Percentiles rank a stretch among this genome's conserved stretches.
These are phyloP conservation scores for Calvatia gigantea DNA, from an alignment of 768 basidiomycete genomes.

Conservation along the genomic window DNA sequence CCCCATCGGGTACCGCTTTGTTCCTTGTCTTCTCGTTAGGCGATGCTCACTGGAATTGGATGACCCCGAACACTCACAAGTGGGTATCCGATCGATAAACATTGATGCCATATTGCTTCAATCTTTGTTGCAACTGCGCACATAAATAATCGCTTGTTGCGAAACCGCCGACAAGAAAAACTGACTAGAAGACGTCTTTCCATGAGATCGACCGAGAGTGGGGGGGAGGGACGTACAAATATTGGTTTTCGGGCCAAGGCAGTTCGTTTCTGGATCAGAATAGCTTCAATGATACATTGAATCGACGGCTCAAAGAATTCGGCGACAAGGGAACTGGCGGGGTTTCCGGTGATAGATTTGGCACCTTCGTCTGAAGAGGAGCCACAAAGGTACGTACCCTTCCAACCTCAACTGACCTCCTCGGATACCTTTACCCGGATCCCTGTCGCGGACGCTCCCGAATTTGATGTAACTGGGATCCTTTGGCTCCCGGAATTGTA, in stretches of 20 bases:
- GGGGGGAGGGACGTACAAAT: background rate
- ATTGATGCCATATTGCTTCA: constrained; percentile 30
- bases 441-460: constrained; percentile 38
- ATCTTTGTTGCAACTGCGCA: constrained; percentile 29
- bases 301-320: constrained; percentile 26
- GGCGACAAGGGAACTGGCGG: constrained; percentile 19
- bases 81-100: constrained; percentile 46
- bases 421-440: constrained; percentile 34
- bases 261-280: constrained; percentile 16
- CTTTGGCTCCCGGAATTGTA: constrained; percentile 34
- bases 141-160: constrained; percentile 49
- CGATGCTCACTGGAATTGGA: too few species aligned
- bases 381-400: constrained; percentile 21
- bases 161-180: constrained; percentile 51
- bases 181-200: constrained; percentile 19
- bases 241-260: background rate
- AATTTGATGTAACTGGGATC: constrained; percentile 47
- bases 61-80: constrained; percentile 30
- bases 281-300: constrained; percentile 19
- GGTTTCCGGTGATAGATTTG: too few species aligned
- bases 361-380: background rate
- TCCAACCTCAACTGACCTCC: constrained; percentile 43
- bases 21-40: constrained; percentile 13
- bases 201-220: background rate
- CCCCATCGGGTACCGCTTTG: constrained; percentile 24